Percentiles rank a stretch among this genome's conserved stretches.
Conservation (phyloP, 805 yeast species). For the Suhomyces prunicola region DNA sequence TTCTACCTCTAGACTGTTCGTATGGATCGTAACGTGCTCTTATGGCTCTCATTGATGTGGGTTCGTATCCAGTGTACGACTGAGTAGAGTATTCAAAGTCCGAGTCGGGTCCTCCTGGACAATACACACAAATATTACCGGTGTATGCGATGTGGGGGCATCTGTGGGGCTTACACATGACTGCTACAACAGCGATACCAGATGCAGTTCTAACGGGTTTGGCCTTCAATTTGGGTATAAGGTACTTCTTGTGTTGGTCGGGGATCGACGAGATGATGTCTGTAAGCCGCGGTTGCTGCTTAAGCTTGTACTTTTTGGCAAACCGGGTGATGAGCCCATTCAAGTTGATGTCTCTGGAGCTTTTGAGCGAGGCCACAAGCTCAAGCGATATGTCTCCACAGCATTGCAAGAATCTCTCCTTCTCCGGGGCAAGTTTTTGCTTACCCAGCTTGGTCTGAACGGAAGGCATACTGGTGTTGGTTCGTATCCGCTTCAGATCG, state of each 20-base stretch:
- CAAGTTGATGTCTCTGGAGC: slow-evolving; percentile 76
- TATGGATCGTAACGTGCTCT: slow-evolving; percentile 97
- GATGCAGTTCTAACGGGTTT: slow-evolving; percentile 98
- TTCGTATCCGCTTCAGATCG: background rate
- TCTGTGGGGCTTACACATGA: slow-evolving; percentile 98
- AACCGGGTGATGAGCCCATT: slow-evolving; percentile 83
- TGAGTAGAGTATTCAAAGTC: slow-evolving; percentile 98
- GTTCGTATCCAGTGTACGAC: slow-evolving; percentile 97
- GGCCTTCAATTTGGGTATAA: slow-evolving; percentile 93
- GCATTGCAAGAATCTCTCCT: slow-evolving; percentile 87
- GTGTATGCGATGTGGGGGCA: slow-evolving; percentile 99
- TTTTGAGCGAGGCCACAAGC: slow-evolving; percentile 71
- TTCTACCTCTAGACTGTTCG: slow-evolving; percentile 96
- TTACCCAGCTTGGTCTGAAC: slow-evolving; percentile 30
- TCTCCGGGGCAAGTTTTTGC: slow-evolving; percentile 80
- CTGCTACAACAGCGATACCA: slow-evolving; percentile 98
- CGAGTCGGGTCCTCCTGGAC: slow-evolving; percentile 99
- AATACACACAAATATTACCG: slow-evolving; percentile 96
- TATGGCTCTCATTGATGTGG: slow-evolving; percentile 99
- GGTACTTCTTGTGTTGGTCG: slow-evolving; percentile 87
- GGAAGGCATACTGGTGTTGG: slow-evolving; percentile 27
- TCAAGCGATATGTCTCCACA: slow-evolving; percentile 90
- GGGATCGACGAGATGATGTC: slow-evolving; percentile 95
- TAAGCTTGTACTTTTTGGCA: slow-evolving; percentile 87
- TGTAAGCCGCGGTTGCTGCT: slow-evolving; percentile 89